Percentiles rank a stretch among this genome's conserved stretches.
These are phyloP conservation scores for Aureobasidium sp. DNA, from an alignment of 2,329 filamentous ascomycete genomes.

Conservation along the genomic window DNA sequence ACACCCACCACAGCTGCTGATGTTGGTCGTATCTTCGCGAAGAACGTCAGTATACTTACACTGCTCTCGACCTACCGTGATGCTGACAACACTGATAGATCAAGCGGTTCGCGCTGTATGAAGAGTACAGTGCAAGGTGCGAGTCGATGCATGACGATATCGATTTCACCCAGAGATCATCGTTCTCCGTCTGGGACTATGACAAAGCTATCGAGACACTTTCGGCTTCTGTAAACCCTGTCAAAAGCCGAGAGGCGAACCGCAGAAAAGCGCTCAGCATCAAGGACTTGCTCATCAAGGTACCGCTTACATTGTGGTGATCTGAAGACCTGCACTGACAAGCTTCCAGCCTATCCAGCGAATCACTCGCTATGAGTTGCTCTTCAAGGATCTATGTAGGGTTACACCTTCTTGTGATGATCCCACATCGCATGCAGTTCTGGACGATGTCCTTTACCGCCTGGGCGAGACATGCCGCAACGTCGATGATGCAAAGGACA, in stretches of 20 bases:
- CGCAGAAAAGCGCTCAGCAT: conserved; percentile 73
- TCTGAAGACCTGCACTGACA: background rate
- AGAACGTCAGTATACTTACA: conserved; percentile 36
- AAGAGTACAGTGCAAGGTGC: conserved; percentile 87
- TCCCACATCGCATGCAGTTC: conserved; percentile 70
- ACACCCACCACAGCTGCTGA: conserved; percentile 48
- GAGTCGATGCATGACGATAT: conserved; percentile 77
- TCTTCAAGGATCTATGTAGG: conserved; percentile 77
- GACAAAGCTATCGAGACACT: conserved; percentile 81
- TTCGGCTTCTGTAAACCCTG: conserved; percentile 65
- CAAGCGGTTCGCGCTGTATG: conserved; percentile 75
- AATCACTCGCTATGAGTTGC: conserved; percentile 80
- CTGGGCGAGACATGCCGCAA: conserved; percentile 68
- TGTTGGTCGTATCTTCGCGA: conserved; percentile 48
- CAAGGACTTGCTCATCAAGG: conserved; percentile 85
- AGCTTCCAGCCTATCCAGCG: conserved; percentile 75
- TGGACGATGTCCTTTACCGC: conserved; percentile 64
- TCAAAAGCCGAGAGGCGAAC: conserved; percentile 56
- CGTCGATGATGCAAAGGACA: conserved; percentile 79
- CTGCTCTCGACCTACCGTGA: conserved; percentile 14
- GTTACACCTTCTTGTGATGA: conserved; percentile 80
- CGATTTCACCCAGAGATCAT: conserved; percentile 56
- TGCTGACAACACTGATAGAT: conserved; percentile 48
- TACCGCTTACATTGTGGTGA: conserved; percentile 26
- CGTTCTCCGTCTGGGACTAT: conserved; percentile 69